Evolutionary conservation across 108 stramenopile genomes (phyloP), one percentile per base, ranked within the genome.

Genomic region (Epithemia pelagica): DNA sequence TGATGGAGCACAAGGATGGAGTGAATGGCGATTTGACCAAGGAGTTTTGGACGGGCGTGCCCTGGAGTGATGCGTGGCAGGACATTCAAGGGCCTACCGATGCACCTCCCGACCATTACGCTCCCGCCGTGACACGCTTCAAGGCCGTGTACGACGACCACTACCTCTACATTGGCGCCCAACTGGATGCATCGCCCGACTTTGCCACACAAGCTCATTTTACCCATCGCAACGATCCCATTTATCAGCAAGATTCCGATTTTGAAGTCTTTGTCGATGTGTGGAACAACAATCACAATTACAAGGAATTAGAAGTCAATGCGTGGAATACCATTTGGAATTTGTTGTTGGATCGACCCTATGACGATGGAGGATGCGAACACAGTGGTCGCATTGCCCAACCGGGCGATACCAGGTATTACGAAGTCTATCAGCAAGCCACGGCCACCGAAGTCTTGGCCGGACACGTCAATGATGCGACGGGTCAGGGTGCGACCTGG

Each of bases 271-370:
- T 95, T 70, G 66, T 95, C 32, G 91, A 95, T 66, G 77, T 85
- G 24, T 62, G 72, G 27, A 87, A 83, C 7, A 75, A 68, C 25
- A 81, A 78, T 74, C 86, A 88, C 67, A 57, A 83, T 65, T 95
- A 95, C 75, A 92, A 92, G 66, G 94, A 95, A 79, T 78, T 92
- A 58, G 94, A 95, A 78, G 70, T 91, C 18, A 95, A 95, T 75
- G 88, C 91, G 15, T 69, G 81, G 55, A 89, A 87, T 56, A 91
- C 91, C 24, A 72, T 82, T 2, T 95, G 95, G 95, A 89, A 88
- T 74, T 73, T 95, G 33, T 71, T 91, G 67, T 69, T 95, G 37
- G 80, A 91, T 66, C 86, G 88, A 62, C 91, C 95, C 1, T 95
- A 95, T 69, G 71, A 54, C 32, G 90, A 95, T 75, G 82, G 79